A percentile compares a stretch with the other conserved stretches of the same genome.
Evolutionary conservation across 805 yeast species (phyloP).

Genomic region (Metschnikowia borealis): DNA sequence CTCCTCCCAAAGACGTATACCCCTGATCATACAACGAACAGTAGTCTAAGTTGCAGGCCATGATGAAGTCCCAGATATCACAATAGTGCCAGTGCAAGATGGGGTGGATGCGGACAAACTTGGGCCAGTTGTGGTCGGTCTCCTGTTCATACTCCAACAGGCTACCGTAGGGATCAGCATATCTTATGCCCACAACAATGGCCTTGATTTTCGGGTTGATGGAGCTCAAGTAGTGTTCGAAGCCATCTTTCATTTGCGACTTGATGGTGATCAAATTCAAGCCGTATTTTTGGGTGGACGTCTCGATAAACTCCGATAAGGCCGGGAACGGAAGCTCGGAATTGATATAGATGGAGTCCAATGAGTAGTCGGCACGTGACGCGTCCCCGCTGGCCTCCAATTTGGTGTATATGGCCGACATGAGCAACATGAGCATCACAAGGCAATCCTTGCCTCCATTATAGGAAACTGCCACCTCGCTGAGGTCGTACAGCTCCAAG

Average conservation of each 20-base stretch:
- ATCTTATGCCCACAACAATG: conserved; percentile 82
- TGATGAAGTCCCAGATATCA: conserved; percentile 81
- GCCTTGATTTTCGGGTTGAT: conserved; percentile 56
- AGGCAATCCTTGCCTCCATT: conserved; percentile 98
- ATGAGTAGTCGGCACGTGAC: conserved; percentile 24
- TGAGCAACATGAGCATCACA: conserved; percentile 73
- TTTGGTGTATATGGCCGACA: conserved; percentile 48
- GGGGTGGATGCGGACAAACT: conserved; percentile 80
- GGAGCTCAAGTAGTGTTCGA: conserved; percentile 52
- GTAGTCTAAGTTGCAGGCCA: conserved; percentile 55
- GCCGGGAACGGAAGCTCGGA: conserved; percentile 70
- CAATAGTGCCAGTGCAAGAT: conserved; percentile 81
- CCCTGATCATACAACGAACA: conserved; percentile 79
- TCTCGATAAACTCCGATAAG: conserved; percentile 59
- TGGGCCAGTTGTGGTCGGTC: conserved; percentile 93
- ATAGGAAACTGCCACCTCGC: conserved; percentile 72
- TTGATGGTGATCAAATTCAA: conserved; percentile 45
- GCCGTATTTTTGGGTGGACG: conserved; percentile 51
- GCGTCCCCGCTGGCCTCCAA: conserved; percentile 9
- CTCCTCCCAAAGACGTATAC: conserved; percentile 86
- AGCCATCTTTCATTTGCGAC: conserved; percentile 63
- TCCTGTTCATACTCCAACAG: conserved; percentile 54
- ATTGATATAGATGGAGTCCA: conserved; percentile 70
- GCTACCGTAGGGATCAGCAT: conserved; percentile 81
- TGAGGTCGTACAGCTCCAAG: conserved; percentile 30